Percentiles rank a stretch among this genome's conserved stretches.
Evolutionary conservation across 805 yeast genomes (phyloP).

Genomic region (Saccharomycopsis fodiens): DNA sequence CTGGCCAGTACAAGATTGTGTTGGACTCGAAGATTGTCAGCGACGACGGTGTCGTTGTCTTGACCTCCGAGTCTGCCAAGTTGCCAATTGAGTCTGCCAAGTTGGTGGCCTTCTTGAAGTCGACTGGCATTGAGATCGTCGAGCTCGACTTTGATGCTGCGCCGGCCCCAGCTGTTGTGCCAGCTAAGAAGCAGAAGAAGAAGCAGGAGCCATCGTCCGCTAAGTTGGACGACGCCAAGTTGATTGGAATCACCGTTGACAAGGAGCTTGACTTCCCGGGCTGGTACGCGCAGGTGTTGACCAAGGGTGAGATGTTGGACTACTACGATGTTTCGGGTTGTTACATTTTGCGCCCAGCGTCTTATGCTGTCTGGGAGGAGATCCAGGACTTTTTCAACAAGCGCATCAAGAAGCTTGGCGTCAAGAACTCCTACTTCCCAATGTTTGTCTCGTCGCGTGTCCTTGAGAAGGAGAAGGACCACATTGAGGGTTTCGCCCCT

Average conservation of each 20-base stretch:
- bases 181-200: conserved; percentile 22
- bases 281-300: conserved; percentile 95
- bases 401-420: conserved; percentile 81
- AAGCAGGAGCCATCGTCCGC: conserved; percentile 31
- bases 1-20: conserved; percentile 53
- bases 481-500: conserved; percentile 98
- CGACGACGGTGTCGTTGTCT: conserved; percentile 32
- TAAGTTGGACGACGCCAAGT: conserved; percentile 73
- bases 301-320: conserved; percentile 97
- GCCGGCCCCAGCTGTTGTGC: conserved; percentile 33
- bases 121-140: conserved; percentile 44
- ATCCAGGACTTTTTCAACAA: conserved; percentile 83
- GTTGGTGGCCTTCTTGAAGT: conserved; percentile 38
- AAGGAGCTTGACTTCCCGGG: conserved; percentile 87
- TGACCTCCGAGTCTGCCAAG: conserved; percentile 47
- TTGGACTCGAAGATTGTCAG: conserved; percentile 44
- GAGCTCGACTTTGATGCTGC: conserved; percentile 47
- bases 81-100: conserved; percentile 42
- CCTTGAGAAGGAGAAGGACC: conserved; percentile 95
- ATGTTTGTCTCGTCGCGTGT: conserved; percentile 94
- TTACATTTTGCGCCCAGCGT: conserved; percentile 93
- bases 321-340: conserved; percentile 99
- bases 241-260: conserved; percentile 94
- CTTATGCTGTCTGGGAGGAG: conserved; percentile 89
- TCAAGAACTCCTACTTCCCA: conserved; percentile 94